Evolutionary conservation across 208 protist species (phyloP), one percentile per base, ranked within the genome.

Genomic region (Naegleria lovaniensis): DNA sequence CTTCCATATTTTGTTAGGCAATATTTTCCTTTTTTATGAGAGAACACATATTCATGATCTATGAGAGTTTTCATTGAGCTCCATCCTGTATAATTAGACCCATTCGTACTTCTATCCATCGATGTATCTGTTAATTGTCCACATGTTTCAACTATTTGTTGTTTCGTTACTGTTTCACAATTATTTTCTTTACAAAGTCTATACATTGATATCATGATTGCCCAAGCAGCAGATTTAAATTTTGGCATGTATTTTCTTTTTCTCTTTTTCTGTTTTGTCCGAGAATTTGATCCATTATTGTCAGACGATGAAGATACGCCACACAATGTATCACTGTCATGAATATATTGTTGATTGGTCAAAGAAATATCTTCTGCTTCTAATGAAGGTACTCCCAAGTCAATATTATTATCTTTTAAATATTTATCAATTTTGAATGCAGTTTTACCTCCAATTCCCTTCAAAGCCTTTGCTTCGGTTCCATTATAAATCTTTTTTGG

Each of bases 211-310:
- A 86, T 86, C 43, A 86, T 11, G 29, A 86, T 86, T 33, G 83
- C 16, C 83, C 83, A 86, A 43, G 36, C 83, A 22, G 36, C 38
- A 48, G 36, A 43, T 86, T 43, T 86, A 48, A 33, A 86, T 86
- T 43, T 86, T 40, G 83, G 83, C 13, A 48, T 86, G 29, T 86
- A 86, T 86, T 86, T 43, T 29, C 25, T 75, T 75, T 75, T 75
- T 48, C 7, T 48, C 25, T 16, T 75, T 48, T 1, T 48, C 25
- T 16, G 3, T 48, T 1, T 22, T 48, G 9, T 48, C 19, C 48
- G 11, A 48, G 1, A n/a, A 33, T 33, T 40, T 43, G 11, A 22
- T 41, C 5, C 16, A 15, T 86, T 33, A 43, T 41, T 33, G 43
- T 19, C 29, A 13, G n/a, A 48, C 43, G 5, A 2, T 5, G 5